Evolutionary conservation across 768 basidiomycete genomes (phyloP).

Genomic region (Jaapia argillacea): DNA sequence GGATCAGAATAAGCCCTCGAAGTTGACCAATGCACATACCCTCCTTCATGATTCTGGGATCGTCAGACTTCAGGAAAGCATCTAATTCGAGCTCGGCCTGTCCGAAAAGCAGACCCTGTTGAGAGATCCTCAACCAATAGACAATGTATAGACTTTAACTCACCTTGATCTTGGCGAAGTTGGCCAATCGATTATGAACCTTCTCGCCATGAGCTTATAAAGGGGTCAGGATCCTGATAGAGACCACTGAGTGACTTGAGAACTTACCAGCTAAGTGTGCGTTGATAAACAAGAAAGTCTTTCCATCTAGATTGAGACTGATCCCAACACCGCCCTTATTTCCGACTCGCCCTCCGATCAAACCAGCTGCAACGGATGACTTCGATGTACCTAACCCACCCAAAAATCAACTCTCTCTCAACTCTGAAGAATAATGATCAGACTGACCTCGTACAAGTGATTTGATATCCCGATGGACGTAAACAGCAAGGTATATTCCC

Average conservation of each 20-base stretch:
- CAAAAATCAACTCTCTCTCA: background rate
- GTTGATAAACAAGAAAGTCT: constrained; percentile 81
- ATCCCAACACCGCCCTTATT: constrained; percentile 95
- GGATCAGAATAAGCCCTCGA: background rate
- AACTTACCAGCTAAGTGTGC: constrained; percentile 89
- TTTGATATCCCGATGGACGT: constrained; percentile 62
- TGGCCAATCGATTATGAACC: constrained; percentile 70
- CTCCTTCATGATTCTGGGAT: constrained; percentile 62
- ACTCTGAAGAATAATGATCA: background rate
- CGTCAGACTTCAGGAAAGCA: constrained; percentile 56
- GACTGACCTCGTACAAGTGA: constrained; percentile 53
- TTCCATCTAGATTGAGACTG: constrained; percentile 73
- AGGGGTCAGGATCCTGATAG: constrained; percentile 3
- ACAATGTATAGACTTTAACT: background rate
- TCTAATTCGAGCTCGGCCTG: constrained; percentile 76
- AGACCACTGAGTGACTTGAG: too few relatives aligned
- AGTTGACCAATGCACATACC: constrained; percentile 28
- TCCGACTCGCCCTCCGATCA: constrained; percentile 85
- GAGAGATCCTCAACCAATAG: too few relatives aligned
- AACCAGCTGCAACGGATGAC: constrained; percentile 77
- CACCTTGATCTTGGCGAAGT: constrained; percentile 85
- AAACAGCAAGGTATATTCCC: constrained; percentile 76
- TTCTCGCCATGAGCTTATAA: constrained; percentile 80
- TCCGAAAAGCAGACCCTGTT: too few relatives aligned
- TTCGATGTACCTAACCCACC: constrained; percentile 51